These are phyloP conservation scores for Crithidia sp. DNA, from an alignment of 208 protist species.

Conservation along the genomic window DNA sequence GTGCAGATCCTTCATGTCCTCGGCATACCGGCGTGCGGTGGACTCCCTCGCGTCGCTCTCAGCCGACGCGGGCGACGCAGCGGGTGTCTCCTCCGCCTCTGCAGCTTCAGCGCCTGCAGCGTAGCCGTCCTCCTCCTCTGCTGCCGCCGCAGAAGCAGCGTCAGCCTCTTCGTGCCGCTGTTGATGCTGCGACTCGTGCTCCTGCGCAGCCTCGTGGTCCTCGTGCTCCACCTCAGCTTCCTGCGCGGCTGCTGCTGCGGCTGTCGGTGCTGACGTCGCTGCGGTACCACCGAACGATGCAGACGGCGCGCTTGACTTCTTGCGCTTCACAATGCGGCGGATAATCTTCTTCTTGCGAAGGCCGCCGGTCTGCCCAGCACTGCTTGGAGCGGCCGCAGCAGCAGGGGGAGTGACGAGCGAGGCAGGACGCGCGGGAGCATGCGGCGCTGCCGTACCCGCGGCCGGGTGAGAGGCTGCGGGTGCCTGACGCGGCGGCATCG, in stretches of 20 bases:
- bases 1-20: slow-evolving; percentile 19
- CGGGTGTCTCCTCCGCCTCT: too few species aligned
- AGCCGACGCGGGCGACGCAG: background rate
- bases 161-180: background rate
- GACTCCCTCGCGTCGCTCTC: background rate
- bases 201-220: background rate
- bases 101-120: background rate
- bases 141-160: background rate
- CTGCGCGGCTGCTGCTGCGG: background rate
- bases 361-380: background rate
- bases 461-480: slow-evolving; percentile 2
- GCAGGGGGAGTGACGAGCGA: slow-evolving; percentile 28
- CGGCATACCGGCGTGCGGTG: slow-evolving; percentile 11
- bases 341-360: slow-evolving; percentile 36
- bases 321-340: slow-evolving; percentile 37
- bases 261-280: background rate
- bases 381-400: background rate
- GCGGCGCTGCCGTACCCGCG: background rate
- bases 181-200: background rate
- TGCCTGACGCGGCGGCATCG: background rate
- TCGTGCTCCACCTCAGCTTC: background rate
- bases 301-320: slow-evolving; percentile 15
- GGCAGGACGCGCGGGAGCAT: background rate
- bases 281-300: background rate
- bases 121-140: background rate